Percentiles rank a stretch among this genome's conserved stretches.
These are phyloP conservation scores for Lactarius deliciosus DNA, from an alignment of 768 basidiomycete species.

Conservation along the genomic window DNA sequence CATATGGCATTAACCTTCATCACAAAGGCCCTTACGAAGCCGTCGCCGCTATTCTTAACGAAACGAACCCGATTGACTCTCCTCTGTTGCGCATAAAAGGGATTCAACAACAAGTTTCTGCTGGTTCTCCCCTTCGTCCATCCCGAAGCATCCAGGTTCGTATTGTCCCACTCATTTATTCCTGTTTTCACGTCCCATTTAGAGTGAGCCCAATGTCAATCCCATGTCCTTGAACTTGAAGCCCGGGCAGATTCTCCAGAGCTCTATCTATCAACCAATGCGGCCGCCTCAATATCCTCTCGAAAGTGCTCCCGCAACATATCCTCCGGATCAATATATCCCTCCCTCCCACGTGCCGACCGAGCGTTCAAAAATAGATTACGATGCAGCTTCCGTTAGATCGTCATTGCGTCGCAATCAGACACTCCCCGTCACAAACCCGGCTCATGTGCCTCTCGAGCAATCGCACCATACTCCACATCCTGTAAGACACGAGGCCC, in stretches of 20 bases:
- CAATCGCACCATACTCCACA: slow-evolving; percentile 12
- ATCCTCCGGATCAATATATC: slow-evolving; percentile 17
- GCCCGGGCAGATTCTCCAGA: slow-evolving; percentile 38
- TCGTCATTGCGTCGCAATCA: slow-evolving; percentile 20
- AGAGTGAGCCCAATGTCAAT: slow-evolving; percentile 24
- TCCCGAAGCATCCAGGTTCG: slow-evolving; percentile 14
- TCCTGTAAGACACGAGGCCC: slow-evolving; percentile 5
- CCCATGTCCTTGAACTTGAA: slow-evolving; percentile 33
- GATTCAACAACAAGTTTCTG: slow-evolving; percentile 20
- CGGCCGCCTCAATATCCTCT: slow-evolving; percentile 21
- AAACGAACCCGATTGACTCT: slow-evolving; percentile 21
- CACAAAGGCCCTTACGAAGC: slow-evolving; percentile 79
- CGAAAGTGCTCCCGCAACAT: slow-evolving; percentile 18
- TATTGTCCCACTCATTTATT: neutral
- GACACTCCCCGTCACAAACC: slow-evolving; percentile 15
- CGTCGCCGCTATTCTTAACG: slow-evolving; percentile 35
- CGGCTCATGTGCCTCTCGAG: slow-evolving; percentile 6
- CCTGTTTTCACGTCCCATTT: slow-evolving; percentile 10
- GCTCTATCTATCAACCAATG: slow-evolving; percentile 26
- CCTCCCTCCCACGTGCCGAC: slow-evolving; percentile 1
- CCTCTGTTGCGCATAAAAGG: slow-evolving; percentile 17
- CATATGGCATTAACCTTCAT: slow-evolving; percentile 61
- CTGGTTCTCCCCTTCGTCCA: slow-evolving; percentile 7
- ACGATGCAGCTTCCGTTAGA: neutral
- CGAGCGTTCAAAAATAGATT: neutral